phyloP scores from a whole-genome alignment of 148 eudicot species.

The Dianthus caryophyllus region DNA sequence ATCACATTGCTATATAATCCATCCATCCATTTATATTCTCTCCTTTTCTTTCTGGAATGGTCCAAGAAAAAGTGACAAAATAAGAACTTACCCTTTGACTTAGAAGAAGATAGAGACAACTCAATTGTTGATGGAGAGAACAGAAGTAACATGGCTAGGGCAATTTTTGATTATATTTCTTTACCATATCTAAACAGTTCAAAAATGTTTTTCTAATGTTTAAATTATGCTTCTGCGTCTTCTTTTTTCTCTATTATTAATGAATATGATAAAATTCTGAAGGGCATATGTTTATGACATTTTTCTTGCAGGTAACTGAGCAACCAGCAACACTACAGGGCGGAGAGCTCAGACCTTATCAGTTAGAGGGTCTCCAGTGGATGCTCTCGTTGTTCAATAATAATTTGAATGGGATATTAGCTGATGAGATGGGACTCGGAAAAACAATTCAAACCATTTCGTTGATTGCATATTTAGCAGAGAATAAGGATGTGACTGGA shows the following conservation, averaged over 20 bases:
- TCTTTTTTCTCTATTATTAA: conserved; percentile 1
- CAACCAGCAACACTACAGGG: conserved; percentile 98
- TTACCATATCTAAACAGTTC: not conserved
- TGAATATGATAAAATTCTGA: not conserved
- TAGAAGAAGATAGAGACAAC: too few relatives aligned
- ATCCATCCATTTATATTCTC: too few relatives aligned
- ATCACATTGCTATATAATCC: not conserved
- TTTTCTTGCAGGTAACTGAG: conserved; percentile 70
- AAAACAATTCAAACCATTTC: conserved; percentile 97
- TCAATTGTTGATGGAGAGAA: too few relatives aligned
- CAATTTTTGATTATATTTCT: too few relatives aligned
- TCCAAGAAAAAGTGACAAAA: too few relatives aligned
- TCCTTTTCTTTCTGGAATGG: too few relatives aligned
- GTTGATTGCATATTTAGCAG: conserved; percentile 80
- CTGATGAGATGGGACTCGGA: conserved; percentile 99
- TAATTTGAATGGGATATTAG: conserved; percentile 94
- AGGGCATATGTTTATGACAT: not conserved
- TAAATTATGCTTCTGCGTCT: not conserved
- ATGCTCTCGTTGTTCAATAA: conserved; percentile 94
- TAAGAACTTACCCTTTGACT: too few relatives aligned
- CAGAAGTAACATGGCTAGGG: too few relatives aligned
- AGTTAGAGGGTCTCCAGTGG: conserved; percentile 98
- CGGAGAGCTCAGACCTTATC: conserved; percentile 94
- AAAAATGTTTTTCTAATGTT: not conserved
- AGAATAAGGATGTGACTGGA: conserved; percentile 84